Conservation (phyloP, 2,329 filamentous ascomycete genomes). For the Fusarium coffeatum region DNA sequence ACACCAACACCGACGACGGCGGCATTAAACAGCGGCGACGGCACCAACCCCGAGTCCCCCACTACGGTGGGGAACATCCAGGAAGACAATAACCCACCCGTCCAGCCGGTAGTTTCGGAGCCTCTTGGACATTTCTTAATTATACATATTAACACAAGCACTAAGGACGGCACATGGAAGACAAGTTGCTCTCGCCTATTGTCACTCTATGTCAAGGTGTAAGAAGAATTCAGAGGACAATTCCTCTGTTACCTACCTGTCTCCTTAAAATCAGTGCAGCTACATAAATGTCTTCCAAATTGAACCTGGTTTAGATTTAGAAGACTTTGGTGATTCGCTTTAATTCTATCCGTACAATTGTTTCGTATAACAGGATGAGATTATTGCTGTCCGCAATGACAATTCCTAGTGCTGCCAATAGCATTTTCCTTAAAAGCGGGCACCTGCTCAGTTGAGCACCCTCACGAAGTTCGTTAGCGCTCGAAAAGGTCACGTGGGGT, state of each 20-base stretch:
- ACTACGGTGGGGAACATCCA: not conserved
- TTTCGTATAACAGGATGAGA: too few species aligned
- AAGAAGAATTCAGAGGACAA: not conserved
- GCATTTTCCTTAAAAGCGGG: too few species aligned
- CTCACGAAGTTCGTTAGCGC: too few species aligned
- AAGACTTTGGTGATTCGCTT: not conserved
- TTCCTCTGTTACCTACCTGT: not conserved
- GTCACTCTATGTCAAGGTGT: accelerated
- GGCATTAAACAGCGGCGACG: too few species aligned
- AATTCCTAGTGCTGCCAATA: not conserved
- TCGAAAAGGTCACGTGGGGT: too few species aligned
- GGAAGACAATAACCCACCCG: not conserved
- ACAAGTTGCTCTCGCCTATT: not conserved
- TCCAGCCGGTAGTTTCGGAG: not conserved
- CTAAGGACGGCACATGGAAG: not conserved
- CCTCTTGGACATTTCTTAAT: too few species aligned
- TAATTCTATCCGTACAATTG: not conserved
- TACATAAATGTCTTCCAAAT: not conserved
- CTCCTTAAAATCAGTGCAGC: not conserved
- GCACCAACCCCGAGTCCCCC: not conserved
- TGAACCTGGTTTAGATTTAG: accelerated
- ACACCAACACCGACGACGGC: too few species aligned
- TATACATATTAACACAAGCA: too few species aligned
- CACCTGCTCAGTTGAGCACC: too few species aligned
- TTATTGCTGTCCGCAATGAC: too few species aligned